These are phyloP conservation scores for Termitomyces sp. DNA, from an alignment of 768 basidiomycete genomes.

Conservation along the genomic window DNA sequence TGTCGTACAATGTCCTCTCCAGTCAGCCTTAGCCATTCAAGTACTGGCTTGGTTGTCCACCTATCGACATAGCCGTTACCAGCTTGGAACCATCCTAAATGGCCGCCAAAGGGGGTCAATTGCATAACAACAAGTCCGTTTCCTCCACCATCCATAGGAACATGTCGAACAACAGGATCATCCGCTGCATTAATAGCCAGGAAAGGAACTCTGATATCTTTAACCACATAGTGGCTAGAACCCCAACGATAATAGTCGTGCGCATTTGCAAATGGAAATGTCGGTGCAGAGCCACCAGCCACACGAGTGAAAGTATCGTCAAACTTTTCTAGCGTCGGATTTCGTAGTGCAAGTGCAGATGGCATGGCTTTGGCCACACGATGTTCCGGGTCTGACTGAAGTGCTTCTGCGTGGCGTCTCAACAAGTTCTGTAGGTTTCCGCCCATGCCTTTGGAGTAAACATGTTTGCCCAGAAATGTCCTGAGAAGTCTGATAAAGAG, in stretches of 20 bases:
- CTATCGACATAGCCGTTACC: constrained; percentile 37
- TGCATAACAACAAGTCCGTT: constrained; percentile 55
- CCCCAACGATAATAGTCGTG: constrained; percentile 45
- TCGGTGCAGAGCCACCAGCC: constrained; percentile 61
- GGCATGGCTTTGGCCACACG: constrained; percentile 43
- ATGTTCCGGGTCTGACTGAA: constrained; percentile 49
- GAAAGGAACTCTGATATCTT: constrained; percentile 63
- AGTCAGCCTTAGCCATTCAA: constrained; percentile 64
- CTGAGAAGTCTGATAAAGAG: constrained; percentile 40
- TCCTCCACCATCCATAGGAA: constrained; percentile 52
- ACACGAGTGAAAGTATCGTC: constrained; percentile 63
- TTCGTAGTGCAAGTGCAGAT: constrained; percentile 41
- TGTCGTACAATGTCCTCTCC: constrained; percentile 46
- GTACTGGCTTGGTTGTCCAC: constrained; percentile 68
- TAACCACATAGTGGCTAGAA: constrained; percentile 58
- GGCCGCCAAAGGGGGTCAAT: constrained; percentile 63
- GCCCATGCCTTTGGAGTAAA: constrained; percentile 81
- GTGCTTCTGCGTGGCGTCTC: constrained; percentile 39
- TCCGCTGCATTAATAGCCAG: constrained; percentile 72
- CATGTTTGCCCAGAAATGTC: constrained; percentile 49
- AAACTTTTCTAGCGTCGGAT: constrained; percentile 51
- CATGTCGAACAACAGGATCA: constrained; percentile 67
- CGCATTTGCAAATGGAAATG: constrained; percentile 42
- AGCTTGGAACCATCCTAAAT: constrained; percentile 80
- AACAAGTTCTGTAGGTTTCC: constrained; percentile 61